Percentiles rank a stretch among this genome's conserved stretches.
Evolutionary conservation across 2,329 filamentous ascomycete genomes (phyloP).

Genomic region (Sporothrix protearum): DNA sequence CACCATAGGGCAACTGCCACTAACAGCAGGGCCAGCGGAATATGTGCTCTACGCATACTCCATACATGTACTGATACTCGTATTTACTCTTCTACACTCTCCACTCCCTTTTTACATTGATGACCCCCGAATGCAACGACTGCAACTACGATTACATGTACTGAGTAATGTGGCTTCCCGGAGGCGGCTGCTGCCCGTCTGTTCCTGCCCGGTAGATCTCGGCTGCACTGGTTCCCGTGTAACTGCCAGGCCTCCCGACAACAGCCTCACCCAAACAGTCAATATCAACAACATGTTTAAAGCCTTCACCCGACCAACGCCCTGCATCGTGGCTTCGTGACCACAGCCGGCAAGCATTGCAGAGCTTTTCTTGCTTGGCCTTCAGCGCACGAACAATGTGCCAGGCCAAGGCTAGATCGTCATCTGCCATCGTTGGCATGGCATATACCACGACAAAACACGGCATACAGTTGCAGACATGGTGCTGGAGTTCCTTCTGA

Average conservation of each 20-base stretch:
- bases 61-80: too few relatives aligned
- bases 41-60: background rate
- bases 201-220: background rate
- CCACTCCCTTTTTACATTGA: background rate
- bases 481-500: background rate
- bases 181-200: background rate
- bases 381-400: background rate
- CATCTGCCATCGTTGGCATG: background rate
- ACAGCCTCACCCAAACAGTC: background rate
- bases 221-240: background rate
- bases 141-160: too few relatives aligned
- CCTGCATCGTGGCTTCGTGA: background rate
- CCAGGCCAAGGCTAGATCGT: background rate
- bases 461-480: background rate
- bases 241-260: background rate
- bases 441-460: background rate
- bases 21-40: background rate
- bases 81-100: background rate
- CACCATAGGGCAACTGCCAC: background rate
- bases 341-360: background rate
- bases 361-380: background rate
- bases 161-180: conserved; percentile 16
- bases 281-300: background rate
- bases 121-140: background rate
- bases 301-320: background rate